Base-by-base conservation (phyloP, 331 rosid genomes). In the Stylosanthes scabra region DNA sequence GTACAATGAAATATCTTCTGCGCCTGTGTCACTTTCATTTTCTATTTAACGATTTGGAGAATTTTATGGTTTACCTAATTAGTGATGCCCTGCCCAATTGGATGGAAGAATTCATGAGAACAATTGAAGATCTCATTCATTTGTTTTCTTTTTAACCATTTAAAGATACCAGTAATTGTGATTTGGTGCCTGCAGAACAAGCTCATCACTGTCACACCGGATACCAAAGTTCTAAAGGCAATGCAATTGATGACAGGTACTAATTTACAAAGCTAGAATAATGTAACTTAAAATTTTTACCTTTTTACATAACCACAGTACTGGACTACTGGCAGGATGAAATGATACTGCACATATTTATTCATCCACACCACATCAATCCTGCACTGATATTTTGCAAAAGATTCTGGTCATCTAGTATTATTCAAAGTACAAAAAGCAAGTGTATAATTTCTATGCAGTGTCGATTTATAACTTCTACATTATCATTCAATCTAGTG, bases 171-270 rank as follows among this genome's bases (percentile, higher is more conserved):
- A 70, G 68, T 77, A 82, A 47, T 70, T 68, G 0, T 25, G n/a
- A 7, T 8, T 31, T 25, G 57, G 9, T 76, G 83, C 62, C 39
- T 80, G 87, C 86, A 95, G 99, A 95, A 95, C 93, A 83, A 91
- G 74, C 99, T 91, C 76, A 90, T 91, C 82, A 95, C 99, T 1
- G 99, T 95, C 71, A 88, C 84, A 71, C 97, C 92, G 2, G 90
- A 83, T 66, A 95, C 97, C 68, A 90, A 82, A 85, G 99, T 95
- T 78, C 78, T 95, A 25, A 80, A 79, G 60, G 99, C 99, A 52
- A 95, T 95, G 97, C 93, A 95, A 77, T 89, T 95, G 83, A 95
- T 95, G 99, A 95, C 99, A 4, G 99, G 99, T 95, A 71, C 51
- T 63, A 31, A 31, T 31, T 31, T 31, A 31, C 37, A 31, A 31